phyloP scores from a whole-genome alignment of 116 monocot species.

The Phalaenopsis hybrid region DNA sequence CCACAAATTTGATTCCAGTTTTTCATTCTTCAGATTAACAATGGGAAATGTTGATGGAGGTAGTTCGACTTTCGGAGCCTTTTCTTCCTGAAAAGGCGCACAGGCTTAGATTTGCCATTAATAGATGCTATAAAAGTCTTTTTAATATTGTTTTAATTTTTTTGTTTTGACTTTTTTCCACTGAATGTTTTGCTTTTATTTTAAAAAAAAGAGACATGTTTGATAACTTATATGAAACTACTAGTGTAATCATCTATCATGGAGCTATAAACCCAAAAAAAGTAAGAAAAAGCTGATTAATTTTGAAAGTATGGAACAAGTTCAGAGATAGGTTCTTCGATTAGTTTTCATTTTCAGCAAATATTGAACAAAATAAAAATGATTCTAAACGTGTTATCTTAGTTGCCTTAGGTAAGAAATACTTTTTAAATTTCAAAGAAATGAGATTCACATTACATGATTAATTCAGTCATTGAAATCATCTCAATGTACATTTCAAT shows the following conservation, averaged over 20 bases:
- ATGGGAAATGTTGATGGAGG: constrained; percentile 9
- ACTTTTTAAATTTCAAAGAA: too few relatives aligned
- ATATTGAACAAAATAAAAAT: background rate
- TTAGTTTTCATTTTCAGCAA: background rate
- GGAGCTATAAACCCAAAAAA: background rate
- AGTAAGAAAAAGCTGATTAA: background rate
- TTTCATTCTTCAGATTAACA: constrained; percentile 17
- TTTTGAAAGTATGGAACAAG: background rate
- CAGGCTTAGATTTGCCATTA: background rate
- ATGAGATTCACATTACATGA: too few relatives aligned
- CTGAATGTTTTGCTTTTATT: too few relatives aligned
- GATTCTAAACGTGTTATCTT: background rate
- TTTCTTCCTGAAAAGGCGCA: constrained; percentile 13
- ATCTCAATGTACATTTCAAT: background rate
- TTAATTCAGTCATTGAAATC: background rate
- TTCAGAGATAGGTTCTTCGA: background rate
- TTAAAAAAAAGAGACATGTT: too few relatives aligned
- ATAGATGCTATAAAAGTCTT: background rate
- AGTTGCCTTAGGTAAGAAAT: background rate
- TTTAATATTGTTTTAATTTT: background rate
- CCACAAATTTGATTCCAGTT: constrained; percentile 17
- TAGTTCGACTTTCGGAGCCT: background rate
- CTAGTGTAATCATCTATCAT: too few relatives aligned
- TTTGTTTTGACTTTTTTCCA: too few relatives aligned
- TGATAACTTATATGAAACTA: too few relatives aligned